Conservation (phyloP, 208 protist species). For the Leptomonas pyrrhocoris region DNA sequence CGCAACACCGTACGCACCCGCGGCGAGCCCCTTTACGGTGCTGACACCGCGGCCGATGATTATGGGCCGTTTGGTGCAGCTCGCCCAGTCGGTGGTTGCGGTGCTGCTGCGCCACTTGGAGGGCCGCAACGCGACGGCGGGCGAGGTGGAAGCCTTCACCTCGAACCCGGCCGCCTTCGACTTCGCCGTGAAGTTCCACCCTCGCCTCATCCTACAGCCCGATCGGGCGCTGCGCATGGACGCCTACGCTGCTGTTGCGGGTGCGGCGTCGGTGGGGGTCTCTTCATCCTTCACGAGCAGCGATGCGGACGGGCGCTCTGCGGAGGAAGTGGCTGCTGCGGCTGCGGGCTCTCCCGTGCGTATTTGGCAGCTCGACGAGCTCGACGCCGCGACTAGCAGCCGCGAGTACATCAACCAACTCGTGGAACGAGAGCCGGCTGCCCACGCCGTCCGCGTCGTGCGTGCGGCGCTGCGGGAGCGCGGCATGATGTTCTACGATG, state of each 20-base stretch:
- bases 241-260: neutral
- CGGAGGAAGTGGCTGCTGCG: constrained; percentile 6
- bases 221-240: constrained; percentile 49
- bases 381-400: constrained; percentile 52
- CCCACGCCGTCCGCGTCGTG: constrained; percentile 68
- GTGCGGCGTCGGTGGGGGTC: neutral
- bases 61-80: constrained; percentile 79
- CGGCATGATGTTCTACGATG: constrained; percentile 88
- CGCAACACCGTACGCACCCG: constrained; percentile 75
- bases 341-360: constrained; percentile 27
- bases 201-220: constrained; percentile 68
- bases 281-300: neutral
- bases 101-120: constrained; percentile 54
- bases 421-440: constrained; percentile 80
- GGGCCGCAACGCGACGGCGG: constrained; percentile 24
- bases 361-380: constrained; percentile 80
- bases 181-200: constrained; percentile 72
- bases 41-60: constrained; percentile 83
- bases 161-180: constrained; percentile 67
- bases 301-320: neutral
- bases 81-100: constrained; percentile 58
- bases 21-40: constrained; percentile 80
- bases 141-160: constrained; percentile 61
- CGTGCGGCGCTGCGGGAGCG: constrained; percentile 73
- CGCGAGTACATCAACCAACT: constrained; percentile 73